These are phyloP conservation scores for Agrostemma githago DNA, from an alignment of 148 eudicot genomes.

Conservation along the genomic window DNA sequence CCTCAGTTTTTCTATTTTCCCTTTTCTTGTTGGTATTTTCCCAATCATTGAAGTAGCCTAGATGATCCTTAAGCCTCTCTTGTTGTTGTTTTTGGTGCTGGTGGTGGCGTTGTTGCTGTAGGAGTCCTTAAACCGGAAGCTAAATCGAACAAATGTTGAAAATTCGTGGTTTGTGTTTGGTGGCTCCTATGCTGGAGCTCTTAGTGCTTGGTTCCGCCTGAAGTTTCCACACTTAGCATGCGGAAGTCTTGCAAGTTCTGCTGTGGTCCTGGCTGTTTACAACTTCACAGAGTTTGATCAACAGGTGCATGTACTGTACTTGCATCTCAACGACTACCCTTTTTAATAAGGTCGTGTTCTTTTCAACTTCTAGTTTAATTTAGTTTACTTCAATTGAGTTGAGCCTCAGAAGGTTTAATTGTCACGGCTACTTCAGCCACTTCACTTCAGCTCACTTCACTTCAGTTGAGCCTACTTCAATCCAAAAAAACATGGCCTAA, in stretches of 20 bases:
- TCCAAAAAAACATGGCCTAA: constrained; percentile 5
- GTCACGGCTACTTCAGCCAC: no score
- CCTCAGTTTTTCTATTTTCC: background rate
- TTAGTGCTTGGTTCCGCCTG: constrained; percentile 97
- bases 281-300: constrained; percentile 79
- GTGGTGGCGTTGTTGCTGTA: constrained; percentile 6
- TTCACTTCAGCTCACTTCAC: no score
- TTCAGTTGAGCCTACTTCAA: no score
- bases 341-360: background rate
- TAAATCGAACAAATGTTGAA: constrained; percentile 56
- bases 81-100: background rate
- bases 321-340: background rate
- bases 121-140: constrained; percentile 67
- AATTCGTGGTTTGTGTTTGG: constrained; percentile 97
- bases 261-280: constrained; percentile 76
- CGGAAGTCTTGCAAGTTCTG: constrained; percentile 98
- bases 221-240: constrained; percentile 98
- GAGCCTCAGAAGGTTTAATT: background rate
- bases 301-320: constrained; percentile 48
- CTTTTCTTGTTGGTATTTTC: constrained; percentile 65
- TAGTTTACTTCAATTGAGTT: background rate
- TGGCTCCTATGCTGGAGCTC: constrained; percentile 94
- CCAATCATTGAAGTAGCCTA: constrained; percentile 54
- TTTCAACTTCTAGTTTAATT: no score
- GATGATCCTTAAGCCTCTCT: constrained; percentile 40